Evolutionary conservation across 2,329 filamentous ascomycete species (phyloP).

Genomic region (Calycina herbarum): DNA sequence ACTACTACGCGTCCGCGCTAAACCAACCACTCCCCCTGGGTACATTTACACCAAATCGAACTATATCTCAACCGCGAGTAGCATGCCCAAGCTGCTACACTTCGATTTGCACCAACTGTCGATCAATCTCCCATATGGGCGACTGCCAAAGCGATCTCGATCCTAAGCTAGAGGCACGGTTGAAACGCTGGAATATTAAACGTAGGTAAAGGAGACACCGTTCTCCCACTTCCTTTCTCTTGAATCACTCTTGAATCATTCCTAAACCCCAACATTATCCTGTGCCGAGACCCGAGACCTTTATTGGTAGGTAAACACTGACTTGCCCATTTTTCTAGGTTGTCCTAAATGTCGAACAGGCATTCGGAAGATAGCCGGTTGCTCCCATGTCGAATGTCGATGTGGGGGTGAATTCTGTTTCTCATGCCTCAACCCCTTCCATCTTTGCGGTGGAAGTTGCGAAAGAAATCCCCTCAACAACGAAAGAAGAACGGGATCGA

Average conservation of each 20-base stretch:
- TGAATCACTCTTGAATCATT: too few species aligned
- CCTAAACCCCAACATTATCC: too few species aligned
- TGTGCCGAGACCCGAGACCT: too few species aligned
- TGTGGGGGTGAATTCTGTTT: conserved; percentile 54
- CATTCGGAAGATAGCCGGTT: conserved; percentile 49
- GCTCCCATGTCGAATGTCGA: conserved; percentile 47
- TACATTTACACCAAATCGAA: conserved; percentile 14
- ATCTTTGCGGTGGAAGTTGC: conserved; percentile 24
- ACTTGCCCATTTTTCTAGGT: too few species aligned
- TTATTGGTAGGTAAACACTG: too few species aligned
- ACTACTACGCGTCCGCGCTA: conserved; percentile 17
- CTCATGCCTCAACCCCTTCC: conserved; percentile 40
- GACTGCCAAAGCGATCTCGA: conserved; percentile 43
- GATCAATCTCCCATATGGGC: conserved; percentile 42
- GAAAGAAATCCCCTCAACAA: conserved; percentile 24
- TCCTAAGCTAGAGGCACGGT: conserved; percentile 36
- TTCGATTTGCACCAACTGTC: conserved; percentile 46
- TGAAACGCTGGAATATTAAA: conserved; percentile 48
- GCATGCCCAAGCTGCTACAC: conserved; percentile 46
- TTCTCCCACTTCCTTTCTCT: too few species aligned
- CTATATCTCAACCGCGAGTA: conserved; percentile 32
- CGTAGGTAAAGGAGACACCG: conserved; percentile 18
- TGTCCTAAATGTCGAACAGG: conserved; percentile 51
- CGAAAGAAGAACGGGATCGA: too few species aligned
- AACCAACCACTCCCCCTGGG: background rate